phyloP scores from a whole-genome alignment of 306 rosid genomes.

The Vigna nakashimae region DNA sequence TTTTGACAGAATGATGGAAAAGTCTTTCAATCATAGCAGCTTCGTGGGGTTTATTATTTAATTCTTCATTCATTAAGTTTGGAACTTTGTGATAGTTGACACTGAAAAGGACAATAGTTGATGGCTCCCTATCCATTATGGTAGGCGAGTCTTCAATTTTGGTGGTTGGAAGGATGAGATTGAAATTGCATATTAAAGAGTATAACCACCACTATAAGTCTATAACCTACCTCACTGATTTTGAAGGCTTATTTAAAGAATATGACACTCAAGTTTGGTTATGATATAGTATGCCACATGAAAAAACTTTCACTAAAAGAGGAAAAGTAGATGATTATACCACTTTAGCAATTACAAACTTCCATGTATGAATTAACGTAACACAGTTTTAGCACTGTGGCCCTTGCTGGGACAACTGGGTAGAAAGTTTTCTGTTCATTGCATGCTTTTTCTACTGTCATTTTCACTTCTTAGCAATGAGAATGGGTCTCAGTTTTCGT shows the following conservation, averaged over 20 bases:
- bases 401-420: slow-evolving; percentile 26
- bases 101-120: slow-evolving; percentile 26
- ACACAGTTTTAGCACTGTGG: slow-evolving; percentile 4
- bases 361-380: background rate
- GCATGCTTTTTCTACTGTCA: background rate
- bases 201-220: background rate
- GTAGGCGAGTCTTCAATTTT: background rate
- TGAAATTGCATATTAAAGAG: background rate
- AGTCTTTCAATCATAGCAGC: background rate
- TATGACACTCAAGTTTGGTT: background rate
- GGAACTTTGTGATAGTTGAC: slow-evolving; percentile 6
- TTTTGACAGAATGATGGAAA: too few relatives aligned
- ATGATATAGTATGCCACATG: background rate
- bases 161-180: slow-evolving; percentile 27
- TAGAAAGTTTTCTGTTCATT: background rate
- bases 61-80: slow-evolving; percentile 8
- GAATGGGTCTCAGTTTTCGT: background rate
- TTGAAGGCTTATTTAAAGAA: slow-evolving; percentile 1
- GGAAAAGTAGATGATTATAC: background rate
- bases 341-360: slow-evolving; percentile 21
- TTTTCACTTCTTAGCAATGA: background rate
- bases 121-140: background rate
- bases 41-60: background rate
- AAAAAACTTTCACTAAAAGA: background rate
- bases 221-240: slow-evolving; percentile 24